phyloP scores from a whole-genome alignment of 2,329 filamentous ascomycete species.

The Colletotrichum spinosum region DNA sequence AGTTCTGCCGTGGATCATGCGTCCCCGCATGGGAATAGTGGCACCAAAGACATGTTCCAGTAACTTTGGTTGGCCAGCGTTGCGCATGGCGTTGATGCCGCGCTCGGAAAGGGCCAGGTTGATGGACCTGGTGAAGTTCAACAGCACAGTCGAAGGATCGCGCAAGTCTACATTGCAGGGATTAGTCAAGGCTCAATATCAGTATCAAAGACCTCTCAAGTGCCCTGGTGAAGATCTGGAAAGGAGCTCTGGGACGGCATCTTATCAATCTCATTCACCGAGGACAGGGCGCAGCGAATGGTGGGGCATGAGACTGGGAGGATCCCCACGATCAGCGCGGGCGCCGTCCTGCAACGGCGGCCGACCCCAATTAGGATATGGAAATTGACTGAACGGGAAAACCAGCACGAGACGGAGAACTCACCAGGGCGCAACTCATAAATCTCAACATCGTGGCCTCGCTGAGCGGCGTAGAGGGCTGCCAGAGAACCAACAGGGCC shows the following conservation, averaged over 20 bases:
- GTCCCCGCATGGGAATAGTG: slow-evolving; percentile 92
- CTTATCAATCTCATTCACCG: slow-evolving; percentile 24
- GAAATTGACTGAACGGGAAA: slow-evolving; percentile 4
- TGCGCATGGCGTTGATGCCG: slow-evolving; percentile 87
- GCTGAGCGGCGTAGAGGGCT: slow-evolving; percentile 88
- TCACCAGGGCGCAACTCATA: slow-evolving; percentile 93
- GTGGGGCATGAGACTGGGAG: slow-evolving; percentile 20
- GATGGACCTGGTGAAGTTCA: slow-evolving; percentile 99
- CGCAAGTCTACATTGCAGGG: slow-evolving; percentile 76
- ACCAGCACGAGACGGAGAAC: slow-evolving; percentile 45
- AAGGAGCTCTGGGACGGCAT: background rate
- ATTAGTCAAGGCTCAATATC: slow-evolving; percentile 2
- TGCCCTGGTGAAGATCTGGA: background rate
- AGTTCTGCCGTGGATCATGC: slow-evolving; percentile 89
- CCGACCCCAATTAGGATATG: slow-evolving; percentile 2
- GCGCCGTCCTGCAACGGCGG: slow-evolving; percentile 8
- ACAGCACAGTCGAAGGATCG: slow-evolving; percentile 81
- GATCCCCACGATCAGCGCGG: slow-evolving; percentile 11
- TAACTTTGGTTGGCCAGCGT: slow-evolving; percentile 74
- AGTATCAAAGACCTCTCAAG: background rate
- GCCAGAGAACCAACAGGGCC: slow-evolving; percentile 94
- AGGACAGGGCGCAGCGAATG: background rate
- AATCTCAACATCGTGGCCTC: slow-evolving; percentile 90
- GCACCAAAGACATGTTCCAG: slow-evolving; percentile 79
- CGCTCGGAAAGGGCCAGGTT: slow-evolving; percentile 95